Evolutionary conservation across 202 grass and related monocot genomes (phyloP).

Genomic region (Saccharum hybrid): DNA sequence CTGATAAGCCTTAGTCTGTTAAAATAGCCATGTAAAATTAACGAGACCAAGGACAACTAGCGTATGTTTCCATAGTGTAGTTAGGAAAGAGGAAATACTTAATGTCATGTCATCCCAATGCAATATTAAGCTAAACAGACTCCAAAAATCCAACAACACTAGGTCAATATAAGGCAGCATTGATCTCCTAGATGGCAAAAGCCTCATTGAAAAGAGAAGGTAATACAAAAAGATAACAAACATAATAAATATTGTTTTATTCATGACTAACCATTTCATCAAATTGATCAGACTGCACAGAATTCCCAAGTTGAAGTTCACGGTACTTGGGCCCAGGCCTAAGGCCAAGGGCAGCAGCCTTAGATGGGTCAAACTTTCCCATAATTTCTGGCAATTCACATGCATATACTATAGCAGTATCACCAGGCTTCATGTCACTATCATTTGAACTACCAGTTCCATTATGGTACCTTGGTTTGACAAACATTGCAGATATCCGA

Average conservation of each 20-base stretch:
- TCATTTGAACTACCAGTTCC: conserved; percentile 48
- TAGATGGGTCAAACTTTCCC: conserved; percentile 91
- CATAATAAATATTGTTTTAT: background rate
- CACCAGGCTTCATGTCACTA: conserved; percentile 66
- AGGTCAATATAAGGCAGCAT: conserved; percentile 1
- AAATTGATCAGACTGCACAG: conserved; percentile 74
- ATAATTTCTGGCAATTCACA: conserved; percentile 92
- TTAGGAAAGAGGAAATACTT: background rate
- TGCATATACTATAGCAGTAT: conserved; percentile 85
- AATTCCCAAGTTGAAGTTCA: conserved; percentile 90
- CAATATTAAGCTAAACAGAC: background rate
- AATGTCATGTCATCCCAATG: background rate
- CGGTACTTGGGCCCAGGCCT: conserved; percentile 83
- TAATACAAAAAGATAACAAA: background rate
- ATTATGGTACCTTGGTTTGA: conserved; percentile 64
- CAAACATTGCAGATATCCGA: conserved; percentile 80
- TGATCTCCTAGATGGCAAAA: background rate
- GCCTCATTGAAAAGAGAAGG: conserved; percentile 15
- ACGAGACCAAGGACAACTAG: background rate
- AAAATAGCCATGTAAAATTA: background rate
- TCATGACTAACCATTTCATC: conserved; percentile 65
- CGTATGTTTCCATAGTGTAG: background rate
- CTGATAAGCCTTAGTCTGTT: conserved; percentile 2
- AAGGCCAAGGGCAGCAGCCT: conserved; percentile 75
- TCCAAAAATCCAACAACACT: background rate